These are phyloP conservation scores for Mortierella claussenii DNA, from an alignment of 192 early-diverging fungal genomes.

Conservation along the genomic window DNA sequence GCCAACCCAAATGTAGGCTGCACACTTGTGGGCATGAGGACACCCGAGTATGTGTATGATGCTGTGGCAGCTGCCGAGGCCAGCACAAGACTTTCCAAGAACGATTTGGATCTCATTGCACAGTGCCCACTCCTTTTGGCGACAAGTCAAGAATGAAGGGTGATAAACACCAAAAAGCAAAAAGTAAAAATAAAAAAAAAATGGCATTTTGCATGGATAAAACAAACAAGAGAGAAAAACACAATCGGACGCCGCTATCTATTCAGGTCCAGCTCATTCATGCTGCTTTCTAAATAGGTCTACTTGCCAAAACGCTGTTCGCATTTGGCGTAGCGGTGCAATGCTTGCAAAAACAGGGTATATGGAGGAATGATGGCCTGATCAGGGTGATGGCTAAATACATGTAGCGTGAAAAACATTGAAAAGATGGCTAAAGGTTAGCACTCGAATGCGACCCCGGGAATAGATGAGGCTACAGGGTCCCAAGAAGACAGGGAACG, in stretches of 20 bases:
- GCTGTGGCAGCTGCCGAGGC: constrained; percentile 56
- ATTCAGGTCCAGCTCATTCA: too few relatives aligned
- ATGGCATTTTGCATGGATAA: too few relatives aligned
- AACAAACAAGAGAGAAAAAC: too few relatives aligned
- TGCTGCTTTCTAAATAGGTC: too few relatives aligned
- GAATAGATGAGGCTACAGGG: neutral
- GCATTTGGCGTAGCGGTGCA: constrained; percentile 53
- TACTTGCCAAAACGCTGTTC: constrained; percentile 58
- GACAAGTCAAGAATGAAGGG: constrained; percentile 2
- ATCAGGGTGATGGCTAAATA: constrained; percentile 44
- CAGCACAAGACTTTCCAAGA: constrained; percentile 32
- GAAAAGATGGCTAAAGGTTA: neutral
- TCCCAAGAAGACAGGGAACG: constrained; percentile 3
- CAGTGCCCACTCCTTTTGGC: constrained; percentile 46
- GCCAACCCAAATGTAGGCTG: constrained; percentile 61
- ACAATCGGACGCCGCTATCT: too few relatives aligned
- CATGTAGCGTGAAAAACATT: neutral
- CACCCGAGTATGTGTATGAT: constrained; percentile 67
- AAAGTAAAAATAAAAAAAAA: neutral
- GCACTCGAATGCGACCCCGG: neutral
- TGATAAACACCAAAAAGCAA: neutral
- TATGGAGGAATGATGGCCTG: constrained; percentile 47
- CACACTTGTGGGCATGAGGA: constrained; percentile 72
- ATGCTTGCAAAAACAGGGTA: constrained; percentile 46
- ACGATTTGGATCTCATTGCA: constrained; percentile 50